These are phyloP conservation scores for Penicillium sp. DNA, from an alignment of 2,329 filamentous ascomycete species.

Conservation along the genomic window DNA sequence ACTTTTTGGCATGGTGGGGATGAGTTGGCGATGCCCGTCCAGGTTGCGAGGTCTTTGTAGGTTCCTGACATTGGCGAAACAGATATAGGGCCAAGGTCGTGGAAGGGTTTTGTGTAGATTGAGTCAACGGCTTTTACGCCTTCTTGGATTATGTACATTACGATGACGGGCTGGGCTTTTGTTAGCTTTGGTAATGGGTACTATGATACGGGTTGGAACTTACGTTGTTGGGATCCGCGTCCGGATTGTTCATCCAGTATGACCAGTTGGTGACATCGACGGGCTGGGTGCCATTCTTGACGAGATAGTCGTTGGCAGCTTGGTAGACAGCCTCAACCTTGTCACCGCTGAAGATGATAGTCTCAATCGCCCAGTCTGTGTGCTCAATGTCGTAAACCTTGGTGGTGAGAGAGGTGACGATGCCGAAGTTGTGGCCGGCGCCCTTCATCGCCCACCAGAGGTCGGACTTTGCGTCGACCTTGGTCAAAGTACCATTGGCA, in stretches of 20 bases:
- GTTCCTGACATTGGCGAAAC: slow-evolving; percentile 36
- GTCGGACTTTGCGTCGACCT: slow-evolving; percentile 45
- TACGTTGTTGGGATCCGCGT: slow-evolving; percentile 26
- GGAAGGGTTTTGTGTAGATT: slow-evolving; percentile 46
- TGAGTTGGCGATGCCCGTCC: slow-evolving; percentile 43
- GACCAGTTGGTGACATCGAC: slow-evolving; percentile 52
- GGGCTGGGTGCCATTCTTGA: slow-evolving; percentile 46
- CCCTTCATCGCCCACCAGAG: slow-evolving; percentile 59
- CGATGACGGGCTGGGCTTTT: slow-evolving; percentile 25
- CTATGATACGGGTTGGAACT: not conserved
- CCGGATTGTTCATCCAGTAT: slow-evolving; percentile 26
- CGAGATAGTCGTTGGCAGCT: slow-evolving; percentile 47
- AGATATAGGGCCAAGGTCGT: slow-evolving; percentile 41
- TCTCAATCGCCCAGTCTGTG: slow-evolving; percentile 41
- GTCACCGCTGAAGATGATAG: slow-evolving; percentile 48
- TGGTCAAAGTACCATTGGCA: slow-evolving; percentile 47
- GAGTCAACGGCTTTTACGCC: slow-evolving; percentile 42
- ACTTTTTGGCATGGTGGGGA: slow-evolving; percentile 45
- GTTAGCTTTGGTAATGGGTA: not conserved
- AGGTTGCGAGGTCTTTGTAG: slow-evolving; percentile 48
- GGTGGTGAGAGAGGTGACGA: slow-evolving; percentile 50
- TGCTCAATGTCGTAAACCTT: slow-evolving; percentile 49
- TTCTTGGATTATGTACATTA: slow-evolving; percentile 34
- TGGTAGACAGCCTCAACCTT: slow-evolving; percentile 52
- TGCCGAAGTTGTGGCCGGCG: slow-evolving; percentile 60